These are phyloP conservation scores for Chaetoscypha palmicola DNA, from an alignment of 2,329 filamentous ascomycete species.

Conservation along the genomic window DNA sequence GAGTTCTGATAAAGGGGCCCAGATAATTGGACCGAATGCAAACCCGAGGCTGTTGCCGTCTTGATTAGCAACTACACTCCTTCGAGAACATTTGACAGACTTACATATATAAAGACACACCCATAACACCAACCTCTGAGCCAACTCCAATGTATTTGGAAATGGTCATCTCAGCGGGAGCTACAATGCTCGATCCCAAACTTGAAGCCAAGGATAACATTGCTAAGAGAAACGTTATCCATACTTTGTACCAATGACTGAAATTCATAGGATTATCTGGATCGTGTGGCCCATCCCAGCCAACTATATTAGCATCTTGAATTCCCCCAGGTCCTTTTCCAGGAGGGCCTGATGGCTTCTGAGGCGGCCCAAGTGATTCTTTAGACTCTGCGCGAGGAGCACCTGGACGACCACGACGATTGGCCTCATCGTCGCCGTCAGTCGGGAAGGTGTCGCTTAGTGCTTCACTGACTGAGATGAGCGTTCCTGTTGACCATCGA, in stretches of 20 bases:
- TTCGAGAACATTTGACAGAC: too few species aligned
- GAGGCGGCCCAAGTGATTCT: not conserved
- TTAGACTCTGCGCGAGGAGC: too few species aligned
- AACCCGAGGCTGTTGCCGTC: constrained; percentile 35
- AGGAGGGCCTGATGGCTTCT: not conserved
- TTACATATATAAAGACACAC: constrained; percentile 40
- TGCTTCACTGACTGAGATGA: not conserved
- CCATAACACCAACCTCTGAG: constrained; percentile 38
- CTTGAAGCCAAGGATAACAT: constrained; percentile 44
- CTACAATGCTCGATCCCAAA: constrained; percentile 44
- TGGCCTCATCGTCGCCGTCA: not conserved
- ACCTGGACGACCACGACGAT: not conserved
- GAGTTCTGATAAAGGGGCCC: constrained; percentile 59
- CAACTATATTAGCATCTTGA: constrained; percentile 77
- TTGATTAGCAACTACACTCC: too few species aligned
- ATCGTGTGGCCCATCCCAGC: constrained; percentile 36
- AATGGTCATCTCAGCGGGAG: constrained; percentile 39
- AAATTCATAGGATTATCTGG: constrained; percentile 42
- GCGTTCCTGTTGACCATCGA: not conserved
- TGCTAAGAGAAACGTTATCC: constrained; percentile 42
- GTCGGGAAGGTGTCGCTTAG: not conserved
- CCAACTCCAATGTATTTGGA: constrained; percentile 37
- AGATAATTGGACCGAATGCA: constrained; percentile 46
- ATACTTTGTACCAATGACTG: constrained; percentile 36
- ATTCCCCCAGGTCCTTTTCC: not conserved